Evolutionary conservation across 1,284 basidiomycete species (phyloP).

Genomic region (Ceratobasidium sp.): DNA sequence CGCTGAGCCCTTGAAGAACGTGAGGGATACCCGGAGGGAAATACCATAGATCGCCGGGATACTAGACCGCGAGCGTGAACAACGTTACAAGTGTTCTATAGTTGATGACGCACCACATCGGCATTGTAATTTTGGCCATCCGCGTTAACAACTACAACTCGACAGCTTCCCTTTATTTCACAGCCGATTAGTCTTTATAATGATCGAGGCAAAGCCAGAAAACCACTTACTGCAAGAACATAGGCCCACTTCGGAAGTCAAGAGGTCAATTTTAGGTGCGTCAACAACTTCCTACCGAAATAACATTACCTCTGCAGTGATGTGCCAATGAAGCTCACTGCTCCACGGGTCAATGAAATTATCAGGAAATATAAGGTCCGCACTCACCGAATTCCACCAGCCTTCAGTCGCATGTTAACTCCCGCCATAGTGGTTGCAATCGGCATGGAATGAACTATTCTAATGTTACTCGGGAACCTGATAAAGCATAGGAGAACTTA

Average conservation of each 20-base stretch:
- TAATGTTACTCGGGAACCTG: slow-evolving; percentile 24
- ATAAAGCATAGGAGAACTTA: slow-evolving; percentile 44
- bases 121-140: slow-evolving; percentile 68
- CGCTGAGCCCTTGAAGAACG: slow-evolving; percentile 68
- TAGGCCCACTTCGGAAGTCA: slow-evolving; percentile 64
- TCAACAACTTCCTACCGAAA: background rate
- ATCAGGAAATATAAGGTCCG: background rate
- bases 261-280: background rate
- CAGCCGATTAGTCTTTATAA: background rate
- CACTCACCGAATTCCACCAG: slow-evolving; percentile 66
- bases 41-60: slow-evolving; percentile 55
- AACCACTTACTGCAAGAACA: slow-evolving; percentile 55
- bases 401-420: slow-evolving; percentile 73
- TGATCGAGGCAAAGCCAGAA: background rate
- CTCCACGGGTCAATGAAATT: background rate
- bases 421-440: slow-evolving; percentile 67
- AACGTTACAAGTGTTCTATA: background rate
- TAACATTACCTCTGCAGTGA: slow-evolving; percentile 40
- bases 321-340: slow-evolving; percentile 45
- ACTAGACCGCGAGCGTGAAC: background rate
- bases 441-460: slow-evolving; percentile 59
- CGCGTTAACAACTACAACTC: slow-evolving; percentile 66
- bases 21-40: slow-evolving; percentile 74
- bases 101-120: slow-evolving; percentile 56
- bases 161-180: slow-evolving; percentile 60